A percentile compares a stretch with the other conserved stretches of the same genome.
Conservation (phyloP, 805 yeast genomes). For the Zygosaccharomyces pseudorouxii region DNA sequence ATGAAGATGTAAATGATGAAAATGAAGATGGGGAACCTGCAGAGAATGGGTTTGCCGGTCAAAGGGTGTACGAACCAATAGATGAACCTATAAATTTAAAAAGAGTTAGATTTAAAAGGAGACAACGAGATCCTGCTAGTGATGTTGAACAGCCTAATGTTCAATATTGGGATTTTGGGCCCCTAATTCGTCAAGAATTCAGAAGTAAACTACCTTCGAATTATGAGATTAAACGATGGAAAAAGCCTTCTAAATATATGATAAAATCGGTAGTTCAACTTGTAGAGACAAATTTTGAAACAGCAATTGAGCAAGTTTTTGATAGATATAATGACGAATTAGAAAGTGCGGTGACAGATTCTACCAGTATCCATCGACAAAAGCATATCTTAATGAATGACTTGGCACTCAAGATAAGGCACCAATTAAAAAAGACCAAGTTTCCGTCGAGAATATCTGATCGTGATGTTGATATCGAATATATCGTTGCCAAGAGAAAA, state of each 20-base stretch:
- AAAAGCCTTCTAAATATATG: conserved; percentile 19
- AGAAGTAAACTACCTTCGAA: conserved; percentile 19
- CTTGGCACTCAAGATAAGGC: conserved; percentile 23
- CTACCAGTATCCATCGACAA: conserved; percentile 14
- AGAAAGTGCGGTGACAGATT: conserved; percentile 12
- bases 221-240: conserved; percentile 26
- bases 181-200: conserved; percentile 20
- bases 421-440: conserved; percentile 18
- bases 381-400: conserved; percentile 25
- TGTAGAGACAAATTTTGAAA: conserved; percentile 24
- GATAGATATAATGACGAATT: conserved; percentile 22
- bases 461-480: conserved; percentile 30
- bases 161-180: conserved; percentile 28
- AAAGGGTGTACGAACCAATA: background rate
- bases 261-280: conserved; percentile 20
- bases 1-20: background rate
- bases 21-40: background rate
- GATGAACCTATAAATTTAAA: background rate
- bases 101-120: conserved; percentile 12
- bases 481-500: conserved; percentile 30
- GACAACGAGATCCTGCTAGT: conserved; percentile 7
- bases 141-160: conserved; percentile 7
- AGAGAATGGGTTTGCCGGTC: too few species aligned
- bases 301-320: conserved; percentile 24
- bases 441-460: conserved; percentile 27